phyloP scores from a whole-genome alignment of 208 protist genomes.

The Acanthamoeba sp. region DNA sequence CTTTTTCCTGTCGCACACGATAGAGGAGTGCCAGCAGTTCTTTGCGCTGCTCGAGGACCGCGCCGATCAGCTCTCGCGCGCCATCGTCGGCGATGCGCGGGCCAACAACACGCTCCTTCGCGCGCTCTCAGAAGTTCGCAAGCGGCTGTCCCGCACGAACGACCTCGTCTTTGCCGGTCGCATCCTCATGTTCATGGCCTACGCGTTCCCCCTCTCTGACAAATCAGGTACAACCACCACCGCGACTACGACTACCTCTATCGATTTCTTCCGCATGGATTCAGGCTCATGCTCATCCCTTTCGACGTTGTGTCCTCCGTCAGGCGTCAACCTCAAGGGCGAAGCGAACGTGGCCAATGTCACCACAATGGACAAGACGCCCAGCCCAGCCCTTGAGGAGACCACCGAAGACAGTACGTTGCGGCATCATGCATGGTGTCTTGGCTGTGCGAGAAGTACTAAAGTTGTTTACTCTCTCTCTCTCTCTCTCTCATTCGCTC shows the following conservation, averaged over 20 bases:
- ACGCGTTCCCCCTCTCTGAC: conserved; percentile 56
- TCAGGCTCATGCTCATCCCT: not conserved
- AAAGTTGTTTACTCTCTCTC: no score
- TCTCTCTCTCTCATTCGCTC: not conserved
- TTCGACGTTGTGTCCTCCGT: not conserved
- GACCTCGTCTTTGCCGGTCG: conserved; percentile 56
- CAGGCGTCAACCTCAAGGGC: conserved; percentile 61
- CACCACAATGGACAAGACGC: conserved; percentile 38
- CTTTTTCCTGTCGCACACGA: conserved; percentile 55
- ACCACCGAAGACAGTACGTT: conserved; percentile 22
- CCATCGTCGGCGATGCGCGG: not conserved
- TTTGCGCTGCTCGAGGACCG: conserved; percentile 38
- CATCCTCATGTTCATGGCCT: conserved; percentile 71
- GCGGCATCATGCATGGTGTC: not conserved
- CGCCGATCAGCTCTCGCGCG: conserved; percentile 41
- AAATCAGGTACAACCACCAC: not conserved
- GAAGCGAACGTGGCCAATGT: conserved; percentile 65
- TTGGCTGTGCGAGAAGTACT: no score
- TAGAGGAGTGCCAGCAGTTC: conserved; percentile 55
- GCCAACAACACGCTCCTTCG: conserved; percentile 38
- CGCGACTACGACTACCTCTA: not conserved
- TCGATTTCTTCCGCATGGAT: not conserved
- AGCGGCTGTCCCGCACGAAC: conserved; percentile 42
- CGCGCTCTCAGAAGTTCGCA: conserved; percentile 3
- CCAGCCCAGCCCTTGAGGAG: not conserved